Base-by-base conservation (phyloP, 2,329 filamentous ascomycete species). In the Colletotrichum somersetense region DNA sequence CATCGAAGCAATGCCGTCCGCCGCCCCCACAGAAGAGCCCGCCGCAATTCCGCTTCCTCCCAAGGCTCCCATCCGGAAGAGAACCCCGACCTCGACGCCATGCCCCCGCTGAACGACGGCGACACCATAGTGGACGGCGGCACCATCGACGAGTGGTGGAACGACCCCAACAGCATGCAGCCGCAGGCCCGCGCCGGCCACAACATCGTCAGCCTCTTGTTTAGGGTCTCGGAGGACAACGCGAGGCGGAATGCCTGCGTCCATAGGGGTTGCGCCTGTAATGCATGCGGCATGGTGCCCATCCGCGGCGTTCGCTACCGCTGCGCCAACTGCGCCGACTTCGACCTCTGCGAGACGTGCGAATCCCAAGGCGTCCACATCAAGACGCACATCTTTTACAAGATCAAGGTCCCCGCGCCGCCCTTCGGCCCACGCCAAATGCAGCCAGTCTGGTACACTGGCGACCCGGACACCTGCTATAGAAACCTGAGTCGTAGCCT, bases 381-480 rank as follows among this genome's bases (percentile, higher is more conserved):
- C 78, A 97, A 96, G 80, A 97, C 95, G 1, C 96, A 99, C 81
- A 89, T 98, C 57, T 98, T 99, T 82, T 97, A 97, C 87, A 98
- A 98, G 81, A 93, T 99, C 78, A 92, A 92, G 67, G 92, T 98
- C 14, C 96, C 96, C 1, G 93, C 95, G 1, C 94, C 95, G 0
- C 93, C 94, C 40, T 91, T 97, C 68, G 93, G 93, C 3, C 91
- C 93, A 2, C 90, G 93, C 63, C 92, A 96, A 80, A 92, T 92
- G 78, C 92, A 94, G 76, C 91, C 93, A 8, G 90, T 95, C 1
- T 96, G 93, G 90, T 98, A 97, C 79, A 93, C 95, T 1, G 95
- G 95, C 55, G 93, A 97, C 77, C 94, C 95, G 12, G 89, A 92
- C 74, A 89, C 89, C 74, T 90, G 92, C 76, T 86, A 89, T 23